A percentile compares a stretch with the other conserved stretches of the same genome.
These are phyloP conservation scores for Tribonema minus DNA, from an alignment of 108 stramenopile genomes.

Conservation along the genomic window DNA sequence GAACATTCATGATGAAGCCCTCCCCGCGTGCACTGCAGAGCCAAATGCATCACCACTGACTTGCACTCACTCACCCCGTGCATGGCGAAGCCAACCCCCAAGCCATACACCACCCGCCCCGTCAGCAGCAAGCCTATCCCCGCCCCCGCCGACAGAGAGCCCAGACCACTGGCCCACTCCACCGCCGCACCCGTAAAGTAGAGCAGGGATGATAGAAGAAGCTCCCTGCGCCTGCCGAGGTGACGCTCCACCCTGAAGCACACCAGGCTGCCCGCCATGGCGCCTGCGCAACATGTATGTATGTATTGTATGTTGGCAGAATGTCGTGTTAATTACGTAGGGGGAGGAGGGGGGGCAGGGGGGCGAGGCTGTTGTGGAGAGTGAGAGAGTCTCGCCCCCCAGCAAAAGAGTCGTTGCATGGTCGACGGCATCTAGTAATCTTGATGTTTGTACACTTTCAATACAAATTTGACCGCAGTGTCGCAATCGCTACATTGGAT, in stretches of 20 bases:
- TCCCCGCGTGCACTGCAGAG: too few species aligned
- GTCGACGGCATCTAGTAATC: too few species aligned
- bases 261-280: constrained; percentile 34
- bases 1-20: too few species aligned
- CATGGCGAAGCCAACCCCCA: constrained; percentile 72
- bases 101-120: constrained; percentile 62
- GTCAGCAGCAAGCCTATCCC: constrained; percentile 53
- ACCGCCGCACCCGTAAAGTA: constrained; percentile 59
- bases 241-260: constrained; percentile 54
- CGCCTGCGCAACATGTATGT: background rate
- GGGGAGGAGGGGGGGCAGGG: too few species aligned
- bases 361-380: background rate
- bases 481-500: background rate
- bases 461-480: background rate
- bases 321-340: too few species aligned
- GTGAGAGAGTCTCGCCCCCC: background rate
- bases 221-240: constrained; percentile 64
- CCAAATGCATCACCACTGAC: too few species aligned
- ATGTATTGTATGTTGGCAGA: background rate
- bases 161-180: constrained; percentile 28
- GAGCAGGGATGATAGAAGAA: constrained; percentile 60
- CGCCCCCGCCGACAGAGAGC: constrained; percentile 16
- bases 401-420: background rate
- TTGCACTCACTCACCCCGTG: constrained; percentile 45
- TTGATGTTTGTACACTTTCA: too few species aligned